Conservation (phyloP, 352 stramenopile genomes). For the Phytopythium helicoides region DNA sequence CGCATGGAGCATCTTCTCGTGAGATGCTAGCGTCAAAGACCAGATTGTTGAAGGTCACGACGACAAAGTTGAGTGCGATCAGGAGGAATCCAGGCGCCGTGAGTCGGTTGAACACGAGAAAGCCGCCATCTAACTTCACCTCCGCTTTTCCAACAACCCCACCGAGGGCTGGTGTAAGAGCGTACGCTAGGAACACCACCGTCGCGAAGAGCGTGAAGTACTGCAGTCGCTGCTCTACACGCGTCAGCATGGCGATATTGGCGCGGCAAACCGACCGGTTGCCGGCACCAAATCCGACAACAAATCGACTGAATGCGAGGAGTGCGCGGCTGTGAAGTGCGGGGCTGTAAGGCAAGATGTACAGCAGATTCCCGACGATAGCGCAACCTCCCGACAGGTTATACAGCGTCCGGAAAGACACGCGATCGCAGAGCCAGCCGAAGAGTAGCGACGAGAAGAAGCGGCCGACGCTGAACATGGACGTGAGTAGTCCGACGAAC, state of each 20-base stretch:
- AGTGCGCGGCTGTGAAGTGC: constrained; percentile 32
- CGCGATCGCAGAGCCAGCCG: constrained; percentile 57
- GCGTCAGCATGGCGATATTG: constrained; percentile 63
- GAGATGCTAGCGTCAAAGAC: constrained; percentile 52
- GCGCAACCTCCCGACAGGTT: constrained; percentile 31
- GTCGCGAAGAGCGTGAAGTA: constrained; percentile 70
- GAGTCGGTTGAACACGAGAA: constrained; percentile 57
- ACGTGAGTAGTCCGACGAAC: constrained; percentile 57
- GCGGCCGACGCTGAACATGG: constrained; percentile 56
- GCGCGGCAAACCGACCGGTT: constrained; percentile 73
- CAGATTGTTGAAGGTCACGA: constrained; percentile 37
- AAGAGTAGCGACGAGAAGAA: constrained; percentile 66
- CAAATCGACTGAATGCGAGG: constrained; percentile 52
- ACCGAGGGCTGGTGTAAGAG: constrained; percentile 58
- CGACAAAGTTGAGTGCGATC: constrained; percentile 40
- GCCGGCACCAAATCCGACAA: constrained; percentile 65
- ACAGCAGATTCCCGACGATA: constrained; percentile 56
- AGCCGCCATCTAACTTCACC: constrained; percentile 24
- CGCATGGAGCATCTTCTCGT: constrained; percentile 30
- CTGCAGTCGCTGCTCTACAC: constrained; percentile 49
- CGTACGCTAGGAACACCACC: constrained; percentile 72
- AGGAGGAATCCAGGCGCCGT: constrained; percentile 58
- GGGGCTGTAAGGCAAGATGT: constrained; percentile 46
- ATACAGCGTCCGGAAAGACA: constrained; percentile 62
- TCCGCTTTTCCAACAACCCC: constrained; percentile 46